Base-by-base conservation (phyloP, 495 filamentous ascomycete genomes). In the Hypomontagnella monticulosa region DNA sequence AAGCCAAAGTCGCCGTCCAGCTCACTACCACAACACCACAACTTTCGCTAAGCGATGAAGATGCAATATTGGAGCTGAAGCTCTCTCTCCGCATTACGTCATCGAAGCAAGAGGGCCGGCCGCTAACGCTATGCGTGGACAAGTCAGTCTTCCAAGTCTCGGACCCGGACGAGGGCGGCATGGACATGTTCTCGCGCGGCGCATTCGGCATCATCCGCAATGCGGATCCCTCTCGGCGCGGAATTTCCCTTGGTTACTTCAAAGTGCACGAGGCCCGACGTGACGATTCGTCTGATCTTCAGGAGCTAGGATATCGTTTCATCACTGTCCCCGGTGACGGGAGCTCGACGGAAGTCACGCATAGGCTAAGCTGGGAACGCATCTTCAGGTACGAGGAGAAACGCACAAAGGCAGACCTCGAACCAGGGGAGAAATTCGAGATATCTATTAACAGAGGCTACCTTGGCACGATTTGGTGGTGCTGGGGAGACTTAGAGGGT, bases 291-390 rank as follows among this genome's bases (percentile, higher is more conserved):
- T 27, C 23, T 6, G 23, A 27, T 27, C 42, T 23, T 33, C 37
- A 18, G 33, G 53, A 57, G 12, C 20, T 23, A n/a, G 36, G 36
- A 14, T 44, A 16, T 16, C 33, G 52, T 32, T 44, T 57, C n/a
- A 16, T 60, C 10, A 51, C 57, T n/a, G 41, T 60, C 12, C 46
- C 46, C 11, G 46, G 57, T 1, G 57, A 60, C 33, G 57, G 46
- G 18, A 36, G n/a, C 11, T n/a, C 6, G 34, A 36, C 19, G 11
- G 19, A 14, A 6, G 57, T 60, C 3, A 42, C 32, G 9, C 44
- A 60, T 52, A 38, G 12, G n/a, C 37, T 60, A 12, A 49, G 15
- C 57, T 51, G 57, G 57, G 57, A 51, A 19, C 57, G 57, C 16
- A 60, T 60, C n/a, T 60, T 60, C 18, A 50, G 30, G 18, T 51